Percentiles rank a stretch among this genome's conserved stretches.
Evolutionary conservation across 306 rosid genomes (phyloP).

Genomic region (Lupinus albus): DNA sequence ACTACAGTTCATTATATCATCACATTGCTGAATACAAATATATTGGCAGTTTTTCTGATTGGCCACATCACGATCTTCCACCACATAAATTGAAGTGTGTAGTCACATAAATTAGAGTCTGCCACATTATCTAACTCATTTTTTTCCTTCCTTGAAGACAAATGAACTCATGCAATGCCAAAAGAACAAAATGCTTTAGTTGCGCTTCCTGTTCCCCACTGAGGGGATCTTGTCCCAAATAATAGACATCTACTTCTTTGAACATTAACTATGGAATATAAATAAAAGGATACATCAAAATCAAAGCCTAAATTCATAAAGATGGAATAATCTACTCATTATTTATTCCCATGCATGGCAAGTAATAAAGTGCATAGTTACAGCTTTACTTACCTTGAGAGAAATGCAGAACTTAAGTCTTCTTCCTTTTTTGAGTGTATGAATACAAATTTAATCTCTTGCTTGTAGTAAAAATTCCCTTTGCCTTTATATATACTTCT

Average conservation of each 20-base stretch:
- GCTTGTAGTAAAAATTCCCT: neutral
- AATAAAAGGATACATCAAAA: neutral
- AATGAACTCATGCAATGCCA: conserved; percentile 20
- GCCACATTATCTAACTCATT: too few species aligned
- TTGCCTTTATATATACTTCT: conserved; percentile 1
- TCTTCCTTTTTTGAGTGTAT: neutral
- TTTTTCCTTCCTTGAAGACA: too few species aligned
- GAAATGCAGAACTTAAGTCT: too few species aligned
- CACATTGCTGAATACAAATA: too few species aligned
- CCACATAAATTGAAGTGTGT: too few species aligned
- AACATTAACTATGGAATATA: conserved; percentile 11
- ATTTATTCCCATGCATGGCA: neutral
- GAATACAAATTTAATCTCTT: neutral
- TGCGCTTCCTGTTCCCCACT: conserved; percentile 26
- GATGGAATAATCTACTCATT: conserved; percentile 1
- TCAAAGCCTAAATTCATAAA: conserved; percentile 5
- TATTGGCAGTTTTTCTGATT: too few species aligned
- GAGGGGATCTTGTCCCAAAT: conserved; percentile 10
- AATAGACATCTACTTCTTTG: neutral
- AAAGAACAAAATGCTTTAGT: conserved; percentile 29
- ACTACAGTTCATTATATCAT: too few species aligned
- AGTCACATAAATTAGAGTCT: too few species aligned
- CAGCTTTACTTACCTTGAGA: neutral
- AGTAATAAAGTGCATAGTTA: neutral
- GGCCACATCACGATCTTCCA: too few species aligned